phyloP scores from a whole-genome alignment of 495 filamentous ascomycete genomes.

The Daldinia concentrica region DNA sequence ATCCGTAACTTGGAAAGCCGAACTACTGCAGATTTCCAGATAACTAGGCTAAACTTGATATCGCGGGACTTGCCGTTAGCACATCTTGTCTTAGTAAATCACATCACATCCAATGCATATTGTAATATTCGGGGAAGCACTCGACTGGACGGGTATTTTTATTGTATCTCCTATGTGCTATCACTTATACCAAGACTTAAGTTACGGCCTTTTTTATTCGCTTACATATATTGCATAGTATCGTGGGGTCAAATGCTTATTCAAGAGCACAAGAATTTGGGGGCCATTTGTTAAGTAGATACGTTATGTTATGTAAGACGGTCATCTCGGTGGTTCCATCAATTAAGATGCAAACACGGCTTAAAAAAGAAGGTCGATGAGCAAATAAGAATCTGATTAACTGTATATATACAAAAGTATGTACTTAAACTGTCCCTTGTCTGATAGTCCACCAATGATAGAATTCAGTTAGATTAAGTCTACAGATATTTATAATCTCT shows the following conservation, averaged over 20 bases:
- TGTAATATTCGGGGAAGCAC: slow-evolving; percentile 13
- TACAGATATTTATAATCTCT: too few species aligned
- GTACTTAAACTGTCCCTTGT: background rate
- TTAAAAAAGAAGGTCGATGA: slow-evolving; percentile 40
- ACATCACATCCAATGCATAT: background rate
- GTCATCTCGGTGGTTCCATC: slow-evolving; percentile 18
- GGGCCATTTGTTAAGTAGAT: background rate
- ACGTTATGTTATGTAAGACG: slow-evolving; percentile 9
- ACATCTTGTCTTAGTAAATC: slow-evolving; percentile 8
- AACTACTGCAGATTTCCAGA: slow-evolving; percentile 24
- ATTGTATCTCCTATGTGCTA: background rate
- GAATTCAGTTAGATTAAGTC: background rate
- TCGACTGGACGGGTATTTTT: slow-evolving; percentile 5
- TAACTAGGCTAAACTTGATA: slow-evolving; percentile 40
- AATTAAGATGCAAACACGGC: slow-evolving; percentile 17
- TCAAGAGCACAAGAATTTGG: background rate
- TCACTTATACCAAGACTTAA: background rate
- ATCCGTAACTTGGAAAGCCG: slow-evolving; percentile 33
- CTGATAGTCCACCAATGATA: background rate
- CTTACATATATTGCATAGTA: background rate
- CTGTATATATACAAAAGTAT: background rate
- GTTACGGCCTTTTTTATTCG: background rate
- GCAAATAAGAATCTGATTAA: slow-evolving; percentile 9
- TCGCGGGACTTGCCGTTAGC: slow-evolving; percentile 34
- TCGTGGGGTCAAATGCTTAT: background rate